phyloP scores from a whole-genome alignment of 164 flowering plant genomes.

The Stephania yunnanensis region DNA sequence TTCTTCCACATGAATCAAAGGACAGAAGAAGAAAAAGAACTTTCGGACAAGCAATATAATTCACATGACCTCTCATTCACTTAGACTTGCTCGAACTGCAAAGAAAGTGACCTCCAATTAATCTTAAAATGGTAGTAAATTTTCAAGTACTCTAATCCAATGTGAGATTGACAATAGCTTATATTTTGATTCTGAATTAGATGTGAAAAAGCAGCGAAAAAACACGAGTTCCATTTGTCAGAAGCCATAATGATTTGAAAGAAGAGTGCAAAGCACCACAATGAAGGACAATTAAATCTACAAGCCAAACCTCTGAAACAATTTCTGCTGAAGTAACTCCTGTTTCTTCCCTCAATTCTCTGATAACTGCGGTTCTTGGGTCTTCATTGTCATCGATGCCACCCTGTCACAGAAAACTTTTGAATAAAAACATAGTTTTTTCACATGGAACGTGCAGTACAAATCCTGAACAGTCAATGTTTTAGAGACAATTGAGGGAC shows the following conservation, averaged over 20 bases:
- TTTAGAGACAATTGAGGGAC: neutral
- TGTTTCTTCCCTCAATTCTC: conserved; percentile 89
- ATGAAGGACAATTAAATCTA: neutral
- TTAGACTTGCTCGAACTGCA: neutral
- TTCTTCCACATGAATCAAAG: neutral
- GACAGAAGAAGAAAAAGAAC: neutral
- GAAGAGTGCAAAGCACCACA: neutral
- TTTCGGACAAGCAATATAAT: neutral
- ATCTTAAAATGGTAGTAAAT: no score
- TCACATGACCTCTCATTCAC: neutral
- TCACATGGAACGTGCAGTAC: neutral
- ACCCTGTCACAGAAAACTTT: conserved; percentile 37
- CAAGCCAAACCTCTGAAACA: conserved; percentile 56
- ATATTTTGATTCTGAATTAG: neutral
- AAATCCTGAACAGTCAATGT: no score
- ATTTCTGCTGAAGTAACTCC: conserved; percentile 74
- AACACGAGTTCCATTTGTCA: neutral
- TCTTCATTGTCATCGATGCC: conserved; percentile 81
- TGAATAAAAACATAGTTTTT: neutral
- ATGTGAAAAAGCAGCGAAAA: neutral
- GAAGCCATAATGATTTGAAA: neutral
- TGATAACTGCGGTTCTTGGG: conserved; percentile 61
- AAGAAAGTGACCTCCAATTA: neutral
- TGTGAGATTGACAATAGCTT: neutral
- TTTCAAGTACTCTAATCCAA: neutral